Evolutionary conservation across 192 early-diverging fungal genomes (phyloP).

Genomic region (Piromyces sp.): DNA sequence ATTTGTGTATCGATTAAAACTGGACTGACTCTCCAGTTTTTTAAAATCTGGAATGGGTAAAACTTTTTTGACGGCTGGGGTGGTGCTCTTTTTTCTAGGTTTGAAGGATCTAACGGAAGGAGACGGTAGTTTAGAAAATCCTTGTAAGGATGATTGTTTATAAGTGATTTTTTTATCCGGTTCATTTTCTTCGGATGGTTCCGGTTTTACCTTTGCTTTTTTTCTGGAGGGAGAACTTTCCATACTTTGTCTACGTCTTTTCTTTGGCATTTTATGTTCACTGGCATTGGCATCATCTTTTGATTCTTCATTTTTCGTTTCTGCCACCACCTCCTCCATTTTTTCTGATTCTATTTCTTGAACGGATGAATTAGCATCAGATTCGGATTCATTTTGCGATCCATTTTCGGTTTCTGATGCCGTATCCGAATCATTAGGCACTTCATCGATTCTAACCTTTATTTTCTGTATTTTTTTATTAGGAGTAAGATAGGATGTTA

Average conservation of each 20-base stretch:
- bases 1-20: neutral
- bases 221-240: neutral
- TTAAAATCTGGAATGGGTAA: neutral
- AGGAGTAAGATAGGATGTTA: no score
- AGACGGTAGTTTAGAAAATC: neutral
- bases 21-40: neutral
- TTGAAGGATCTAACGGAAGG: neutral
- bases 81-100: neutral
- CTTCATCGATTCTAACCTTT: no score
- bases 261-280: neutral
- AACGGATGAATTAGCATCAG: no score
- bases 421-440: no score
- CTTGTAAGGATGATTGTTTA: neutral
- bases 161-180: neutral
- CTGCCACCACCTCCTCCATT: no score
- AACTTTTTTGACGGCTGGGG: neutral
- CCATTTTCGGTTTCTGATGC: no score
- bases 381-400: no score
- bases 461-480: no score
- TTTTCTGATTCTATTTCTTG: no score
- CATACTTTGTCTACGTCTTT: neutral
- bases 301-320: no score
- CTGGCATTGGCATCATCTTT: neutral
- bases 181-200: neutral
- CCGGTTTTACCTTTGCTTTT: neutral